Evolutionary conservation across 1,284 basidiomycete species (phyloP).

Genomic region (Cryptococcus maquisensis): DNA sequence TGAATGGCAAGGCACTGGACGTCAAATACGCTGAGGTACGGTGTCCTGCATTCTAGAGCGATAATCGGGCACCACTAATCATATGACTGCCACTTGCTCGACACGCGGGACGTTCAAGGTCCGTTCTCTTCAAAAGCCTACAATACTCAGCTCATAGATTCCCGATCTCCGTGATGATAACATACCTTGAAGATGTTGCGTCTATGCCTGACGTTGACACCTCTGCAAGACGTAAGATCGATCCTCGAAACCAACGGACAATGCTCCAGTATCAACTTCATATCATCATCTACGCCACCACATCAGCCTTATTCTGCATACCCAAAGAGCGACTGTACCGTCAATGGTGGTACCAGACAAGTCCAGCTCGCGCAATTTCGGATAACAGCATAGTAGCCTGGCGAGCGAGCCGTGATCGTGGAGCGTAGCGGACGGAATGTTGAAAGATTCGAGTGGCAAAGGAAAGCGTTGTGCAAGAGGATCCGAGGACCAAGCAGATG

Average conservation of each 20-base stretch:
- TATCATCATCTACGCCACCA: neutral
- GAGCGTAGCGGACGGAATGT: conserved; percentile 17
- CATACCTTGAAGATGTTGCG: conserved; percentile 32
- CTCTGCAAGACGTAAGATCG: conserved; percentile 19
- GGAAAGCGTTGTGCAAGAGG: too few relatives aligned
- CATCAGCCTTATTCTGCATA: neutral
- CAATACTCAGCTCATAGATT: too few relatives aligned
- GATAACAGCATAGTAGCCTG: conserved; percentile 6
- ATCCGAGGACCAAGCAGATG: neutral
- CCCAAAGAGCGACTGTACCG: conserved; percentile 8
- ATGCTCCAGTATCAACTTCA: neutral
- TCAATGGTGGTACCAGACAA: conserved; percentile 24
- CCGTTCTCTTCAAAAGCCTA: too few relatives aligned
- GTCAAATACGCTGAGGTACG: too few relatives aligned
- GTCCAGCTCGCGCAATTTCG: conserved; percentile 23
- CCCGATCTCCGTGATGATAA: too few relatives aligned
- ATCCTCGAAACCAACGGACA: neutral
- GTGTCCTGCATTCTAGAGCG: too few relatives aligned
- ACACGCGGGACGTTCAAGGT: too few relatives aligned
- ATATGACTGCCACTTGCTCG: too few relatives aligned
- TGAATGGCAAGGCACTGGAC: too few relatives aligned
- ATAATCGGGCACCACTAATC: too few relatives aligned
- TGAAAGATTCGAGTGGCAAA: conserved; percentile 18
- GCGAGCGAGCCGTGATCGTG: conserved; percentile 9
- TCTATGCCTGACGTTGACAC: conserved; percentile 28